phyloP scores from a whole-genome alignment of 1,284 basidiomycete species.

The Phellinidium pouzarii region DNA sequence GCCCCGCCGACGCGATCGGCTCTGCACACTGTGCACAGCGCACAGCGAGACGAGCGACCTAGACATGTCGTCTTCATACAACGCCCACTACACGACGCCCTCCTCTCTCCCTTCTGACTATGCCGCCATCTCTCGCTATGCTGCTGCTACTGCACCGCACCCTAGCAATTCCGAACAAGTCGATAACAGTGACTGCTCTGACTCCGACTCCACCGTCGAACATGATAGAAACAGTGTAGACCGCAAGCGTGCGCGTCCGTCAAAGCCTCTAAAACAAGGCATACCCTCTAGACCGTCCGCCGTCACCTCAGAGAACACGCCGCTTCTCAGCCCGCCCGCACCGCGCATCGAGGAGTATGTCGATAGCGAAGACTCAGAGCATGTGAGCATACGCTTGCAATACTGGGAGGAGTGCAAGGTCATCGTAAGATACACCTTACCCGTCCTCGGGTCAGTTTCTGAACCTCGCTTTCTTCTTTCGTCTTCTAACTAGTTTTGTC shows the following conservation, averaged over 20 bases:
- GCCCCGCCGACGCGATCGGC: too few relatives aligned
- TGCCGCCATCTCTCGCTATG: constrained; percentile 48
- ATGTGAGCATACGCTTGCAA: constrained; percentile 29
- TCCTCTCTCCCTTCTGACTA: constrained; percentile 60
- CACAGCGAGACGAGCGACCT: not conserved
- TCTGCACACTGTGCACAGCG: too few relatives aligned
- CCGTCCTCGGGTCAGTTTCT: constrained; percentile 49
- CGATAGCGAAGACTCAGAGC: constrained; percentile 28
- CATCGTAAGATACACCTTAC: constrained; percentile 56
- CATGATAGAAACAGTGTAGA: constrained; percentile 27
- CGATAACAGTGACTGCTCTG: constrained; percentile 17
- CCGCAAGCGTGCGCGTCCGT: constrained; percentile 28
- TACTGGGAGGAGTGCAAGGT: constrained; percentile 56
- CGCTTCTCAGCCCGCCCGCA: constrained; percentile 41
- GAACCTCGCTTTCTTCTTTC: not conserved
- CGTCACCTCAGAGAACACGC: constrained; percentile 41
- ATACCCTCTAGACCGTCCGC: constrained; percentile 22
- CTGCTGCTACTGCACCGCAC: constrained; percentile 22
- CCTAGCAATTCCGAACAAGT: constrained; percentile 13
- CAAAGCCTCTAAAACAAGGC: too few relatives aligned
- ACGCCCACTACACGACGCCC: constrained; percentile 41
- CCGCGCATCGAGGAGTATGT: constrained; percentile 38
- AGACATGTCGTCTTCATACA: constrained; percentile 40
- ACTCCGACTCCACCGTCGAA: not conserved
- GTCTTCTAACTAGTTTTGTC: constrained; percentile 2